Evolutionary conservation across 352 stramenopile species (phyloP).

Genomic region (Pythium guiyangense): DNA sequence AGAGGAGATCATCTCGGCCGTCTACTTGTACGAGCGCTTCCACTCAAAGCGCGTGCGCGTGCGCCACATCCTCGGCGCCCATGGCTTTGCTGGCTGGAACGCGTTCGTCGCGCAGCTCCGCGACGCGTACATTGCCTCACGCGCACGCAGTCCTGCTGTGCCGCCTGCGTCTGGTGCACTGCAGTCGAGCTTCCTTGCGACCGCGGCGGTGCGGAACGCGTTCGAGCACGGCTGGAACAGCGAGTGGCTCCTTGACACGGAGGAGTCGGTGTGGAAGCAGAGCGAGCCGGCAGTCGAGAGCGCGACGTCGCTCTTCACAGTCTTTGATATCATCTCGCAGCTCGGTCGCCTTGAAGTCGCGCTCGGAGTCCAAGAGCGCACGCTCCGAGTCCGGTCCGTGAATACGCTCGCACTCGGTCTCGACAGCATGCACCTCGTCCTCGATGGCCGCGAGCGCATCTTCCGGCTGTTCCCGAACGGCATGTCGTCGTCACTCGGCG

Average conservation of each 20-base stretch:
- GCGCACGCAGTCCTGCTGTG: background rate
- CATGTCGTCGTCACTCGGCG: constrained; percentile 25
- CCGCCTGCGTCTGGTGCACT: background rate
- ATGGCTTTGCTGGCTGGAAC: constrained; percentile 50
- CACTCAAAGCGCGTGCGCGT: constrained; percentile 36
- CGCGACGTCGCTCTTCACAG: constrained; percentile 31
- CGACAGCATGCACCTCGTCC: constrained; percentile 40
- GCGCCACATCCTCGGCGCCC: constrained; percentile 41
- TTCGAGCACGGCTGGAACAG: constrained; percentile 43
- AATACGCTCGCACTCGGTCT: constrained; percentile 18
- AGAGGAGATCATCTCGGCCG: constrained; percentile 56
- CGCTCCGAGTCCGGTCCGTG: constrained; percentile 31
- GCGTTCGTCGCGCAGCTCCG: constrained; percentile 61
- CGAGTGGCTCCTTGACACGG: constrained; percentile 49
- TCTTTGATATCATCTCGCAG: constrained; percentile 50
- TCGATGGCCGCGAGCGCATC: constrained; percentile 56
- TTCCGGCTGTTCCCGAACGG: constrained; percentile 60
- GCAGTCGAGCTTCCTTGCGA: constrained; percentile 1
- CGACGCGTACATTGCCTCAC: constrained; percentile 41
- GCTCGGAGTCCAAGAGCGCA: constrained; percentile 32
- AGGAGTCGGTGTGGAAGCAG: constrained; percentile 35
- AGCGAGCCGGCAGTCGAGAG: constrained; percentile 8
- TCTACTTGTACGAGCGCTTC: constrained; percentile 54
- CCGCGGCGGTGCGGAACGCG: constrained; percentile 15
- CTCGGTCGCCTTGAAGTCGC: constrained; percentile 34